A percentile compares a stretch with the other conserved stretches of the same genome.
phyloP scores from a whole-genome alignment of 352 stramenopile species.

The Phytophthora chlamydospora region DNA sequence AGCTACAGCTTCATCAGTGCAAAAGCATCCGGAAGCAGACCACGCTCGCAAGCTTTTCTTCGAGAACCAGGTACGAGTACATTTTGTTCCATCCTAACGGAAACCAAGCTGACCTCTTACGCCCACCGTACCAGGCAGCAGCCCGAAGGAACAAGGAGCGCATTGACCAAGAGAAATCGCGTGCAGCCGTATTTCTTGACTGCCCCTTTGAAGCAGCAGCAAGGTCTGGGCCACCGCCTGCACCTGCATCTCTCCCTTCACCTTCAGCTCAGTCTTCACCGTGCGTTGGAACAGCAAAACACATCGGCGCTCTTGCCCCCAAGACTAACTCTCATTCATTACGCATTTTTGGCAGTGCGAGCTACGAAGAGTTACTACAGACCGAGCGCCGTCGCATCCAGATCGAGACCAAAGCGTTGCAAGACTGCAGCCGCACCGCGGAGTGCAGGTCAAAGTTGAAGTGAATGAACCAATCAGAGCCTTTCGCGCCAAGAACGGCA shows the following conservation, averaged over 20 bases:
- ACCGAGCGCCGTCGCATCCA: conserved; percentile 48
- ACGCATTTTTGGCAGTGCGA: conserved; percentile 17
- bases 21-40: conserved; percentile 7
- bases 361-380: conserved; percentile 53
- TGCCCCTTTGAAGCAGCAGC: not conserved
- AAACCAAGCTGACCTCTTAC: not conserved
- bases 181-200: conserved; percentile 35
- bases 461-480: too few relatives aligned
- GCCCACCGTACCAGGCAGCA: conserved; percentile 40
- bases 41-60: conserved; percentile 56
- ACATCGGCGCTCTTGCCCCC: too few relatives aligned
- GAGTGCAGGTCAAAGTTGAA: too few relatives aligned
- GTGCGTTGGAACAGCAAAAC: conserved; percentile 17
- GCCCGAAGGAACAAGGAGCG: conserved; percentile 61
- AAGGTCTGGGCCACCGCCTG: not conserved
- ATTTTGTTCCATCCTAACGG: not conserved
- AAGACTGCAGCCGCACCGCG: conserved; percentile 39
- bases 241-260: conserved; percentile 1
- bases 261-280: conserved; percentile 12
- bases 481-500: conserved; percentile 12
- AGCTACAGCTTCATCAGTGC: not conserved
- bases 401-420: conserved; percentile 55
- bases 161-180: conserved; percentile 46
- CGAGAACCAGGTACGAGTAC: conserved; percentile 61
- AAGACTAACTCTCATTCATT: too few relatives aligned